These are phyloP conservation scores for Zanthoxylum bungeanum DNA, from an alignment of 345 rosid species.

Conservation along the genomic window DNA sequence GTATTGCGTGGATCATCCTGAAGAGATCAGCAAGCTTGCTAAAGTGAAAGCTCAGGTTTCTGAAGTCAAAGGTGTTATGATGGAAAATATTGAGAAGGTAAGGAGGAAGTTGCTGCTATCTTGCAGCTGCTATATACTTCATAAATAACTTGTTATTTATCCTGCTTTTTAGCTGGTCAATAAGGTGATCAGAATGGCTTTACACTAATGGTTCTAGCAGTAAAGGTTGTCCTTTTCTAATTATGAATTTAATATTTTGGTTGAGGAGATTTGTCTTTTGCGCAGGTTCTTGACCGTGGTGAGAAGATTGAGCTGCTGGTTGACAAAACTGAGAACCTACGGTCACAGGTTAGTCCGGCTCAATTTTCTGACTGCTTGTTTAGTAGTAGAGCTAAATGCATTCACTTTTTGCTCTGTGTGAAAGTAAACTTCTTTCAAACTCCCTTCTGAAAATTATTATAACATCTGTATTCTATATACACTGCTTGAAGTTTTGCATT, in stretches of 20 bases:
- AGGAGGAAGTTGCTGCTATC: neutral
- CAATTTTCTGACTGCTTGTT: neutral
- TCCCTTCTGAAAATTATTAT: too few species aligned
- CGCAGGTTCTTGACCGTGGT: constrained; percentile 96
- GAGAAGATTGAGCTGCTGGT: constrained; percentile 98
- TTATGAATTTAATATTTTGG: neutral
- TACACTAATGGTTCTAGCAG: neutral
- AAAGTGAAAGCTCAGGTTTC: constrained; percentile 98
- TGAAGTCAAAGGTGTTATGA: constrained; percentile 99
- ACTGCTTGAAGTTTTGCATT: too few species aligned
- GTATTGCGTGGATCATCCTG: constrained; percentile 91
- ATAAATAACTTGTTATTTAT: neutral
- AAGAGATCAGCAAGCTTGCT: constrained; percentile 95
- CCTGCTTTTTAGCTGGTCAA: neutral
- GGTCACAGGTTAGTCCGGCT: constrained; percentile 68
- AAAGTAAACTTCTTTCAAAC: constrained; percentile 1
- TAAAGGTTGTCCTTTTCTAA: neutral
- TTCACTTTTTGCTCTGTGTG: neutral
- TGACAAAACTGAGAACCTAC: constrained; percentile 97
- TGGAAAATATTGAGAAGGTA: constrained; percentile 99
- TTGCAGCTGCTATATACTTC: constrained; percentile 1
- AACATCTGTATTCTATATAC: too few species aligned
- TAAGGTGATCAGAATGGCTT: neutral
- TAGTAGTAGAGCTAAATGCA: neutral
- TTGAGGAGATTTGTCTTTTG: constrained; percentile 3